Evolutionary conservation across 805 yeast species (phyloP).

Genomic region (Teunomyces lycoperdinae): DNA sequence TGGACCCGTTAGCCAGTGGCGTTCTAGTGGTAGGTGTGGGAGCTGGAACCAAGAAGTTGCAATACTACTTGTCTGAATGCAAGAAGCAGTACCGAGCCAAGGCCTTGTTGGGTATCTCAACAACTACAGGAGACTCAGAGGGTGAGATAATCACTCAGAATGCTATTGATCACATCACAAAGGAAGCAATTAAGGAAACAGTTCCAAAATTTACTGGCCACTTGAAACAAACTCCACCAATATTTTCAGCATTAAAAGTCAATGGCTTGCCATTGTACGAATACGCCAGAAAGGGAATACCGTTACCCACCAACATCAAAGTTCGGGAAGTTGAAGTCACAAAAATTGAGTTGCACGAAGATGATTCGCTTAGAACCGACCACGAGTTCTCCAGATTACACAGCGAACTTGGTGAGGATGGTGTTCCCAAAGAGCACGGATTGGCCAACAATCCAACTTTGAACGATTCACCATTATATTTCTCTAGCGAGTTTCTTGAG

Average conservation of each 20-base stretch:
- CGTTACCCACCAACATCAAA: slow-evolving; percentile 81
- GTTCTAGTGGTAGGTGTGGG: slow-evolving; percentile 92
- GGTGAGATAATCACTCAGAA: slow-evolving; percentile 72
- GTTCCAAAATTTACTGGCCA: slow-evolving; percentile 74
- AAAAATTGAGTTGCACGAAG: slow-evolving; percentile 49
- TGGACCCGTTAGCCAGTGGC: slow-evolving; percentile 96
- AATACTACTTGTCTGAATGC: slow-evolving; percentile 68
- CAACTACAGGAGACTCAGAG: slow-evolving; percentile 92
- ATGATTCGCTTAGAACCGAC: slow-evolving; percentile 50
- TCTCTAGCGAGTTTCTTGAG: slow-evolving; percentile 53
- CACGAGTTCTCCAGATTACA: slow-evolving; percentile 51
- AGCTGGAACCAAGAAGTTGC: slow-evolving; percentile 78
- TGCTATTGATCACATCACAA: slow-evolving; percentile 53
- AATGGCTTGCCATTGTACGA: slow-evolving; percentile 92
- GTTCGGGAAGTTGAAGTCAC: slow-evolving; percentile 66
- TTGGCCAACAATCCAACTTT: slow-evolving; percentile 53
- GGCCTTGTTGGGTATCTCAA: slow-evolving; percentile 84
- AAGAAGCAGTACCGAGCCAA: slow-evolving; percentile 77
- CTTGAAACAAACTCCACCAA: slow-evolving; percentile 88
- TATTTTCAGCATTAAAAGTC: slow-evolving; percentile 90
- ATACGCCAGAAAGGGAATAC: slow-evolving; percentile 84
- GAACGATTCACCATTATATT: slow-evolving; percentile 60
- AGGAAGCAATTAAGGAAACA: slow-evolving; percentile 47
- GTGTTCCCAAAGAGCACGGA: slow-evolving; percentile 42
- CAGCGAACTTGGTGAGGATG: slow-evolving; percentile 48